Conservation (phyloP, 805 yeast genomes). For the Pichia exigua region DNA sequence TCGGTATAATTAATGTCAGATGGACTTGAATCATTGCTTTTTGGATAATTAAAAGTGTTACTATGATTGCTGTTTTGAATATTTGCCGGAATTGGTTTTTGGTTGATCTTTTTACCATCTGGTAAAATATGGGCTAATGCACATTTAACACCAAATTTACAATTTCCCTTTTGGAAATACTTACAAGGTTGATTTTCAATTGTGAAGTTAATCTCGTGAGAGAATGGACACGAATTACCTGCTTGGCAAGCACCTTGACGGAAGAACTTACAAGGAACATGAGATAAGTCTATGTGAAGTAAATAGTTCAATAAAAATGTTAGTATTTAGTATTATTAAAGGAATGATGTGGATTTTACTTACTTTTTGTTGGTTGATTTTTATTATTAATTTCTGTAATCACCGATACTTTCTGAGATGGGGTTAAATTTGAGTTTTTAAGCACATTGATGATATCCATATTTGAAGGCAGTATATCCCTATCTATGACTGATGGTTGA, state of each 20-base stretch:
- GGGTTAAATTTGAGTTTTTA: conserved; percentile 15
- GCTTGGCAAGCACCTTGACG: conserved; percentile 94
- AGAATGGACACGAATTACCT: conserved; percentile 84
- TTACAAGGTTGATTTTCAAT: conserved; percentile 66
- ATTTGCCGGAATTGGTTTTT: conserved; percentile 21
- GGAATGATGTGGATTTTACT: neutral
- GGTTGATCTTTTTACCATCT: conserved; percentile 73
- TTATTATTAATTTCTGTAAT: conserved; percentile 18
- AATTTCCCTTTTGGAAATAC: conserved; percentile 92
- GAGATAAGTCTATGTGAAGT: conserved; percentile 53
- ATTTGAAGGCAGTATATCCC: neutral
- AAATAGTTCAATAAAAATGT: neutral
- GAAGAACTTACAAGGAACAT: conserved; percentile 94
- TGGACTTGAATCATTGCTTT: neutral
- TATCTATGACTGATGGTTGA: conserved; percentile 32
- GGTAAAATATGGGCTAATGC: conserved; percentile 89
- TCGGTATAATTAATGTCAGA: conserved; percentile 1
- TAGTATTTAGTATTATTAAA: neutral
- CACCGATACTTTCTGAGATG: conserved; percentile 17
- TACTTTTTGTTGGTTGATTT: conserved; percentile 21
- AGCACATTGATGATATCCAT: conserved; percentile 15
- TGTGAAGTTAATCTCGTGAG: conserved; percentile 62
- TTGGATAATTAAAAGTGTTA: neutral
- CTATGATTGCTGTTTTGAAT: conserved; percentile 6
- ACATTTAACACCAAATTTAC: conserved; percentile 91